Evolutionary conservation across 441 rosid species (phyloP), one percentile per base, ranked within the genome.

Genomic region (Dalechampia spathulata): DNA sequence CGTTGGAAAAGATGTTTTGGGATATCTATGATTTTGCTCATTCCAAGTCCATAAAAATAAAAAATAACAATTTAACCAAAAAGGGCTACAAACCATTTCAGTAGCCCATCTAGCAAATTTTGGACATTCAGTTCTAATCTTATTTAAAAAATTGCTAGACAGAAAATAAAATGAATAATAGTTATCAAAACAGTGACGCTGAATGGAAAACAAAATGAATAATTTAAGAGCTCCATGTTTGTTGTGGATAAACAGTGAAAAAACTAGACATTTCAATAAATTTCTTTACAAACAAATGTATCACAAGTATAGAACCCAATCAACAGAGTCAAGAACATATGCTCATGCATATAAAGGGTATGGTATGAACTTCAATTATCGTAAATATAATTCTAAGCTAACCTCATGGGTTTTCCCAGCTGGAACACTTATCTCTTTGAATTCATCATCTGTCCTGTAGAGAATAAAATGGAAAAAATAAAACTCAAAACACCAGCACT

Each of bases 401-500:
- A 92, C 97, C 96, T 92, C 97, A 52, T 83, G 77, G 57, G 62
- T 78, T 75, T 81, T 85, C 68, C 97, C 96, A 28, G 99, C 88
- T 52, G 80, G 78, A 60, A 89, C 68, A 58, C 65, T 85, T 62
- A 82, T 74, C 75, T 92, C 97, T 71, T 79, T 89, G 79, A 73
- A 86, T 53, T 92, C 99, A 66, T 89, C 98, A 74, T 65, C 82
- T 49, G 75, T 77, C 77, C 97, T 92, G 78, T 46, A 49, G 40
- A 62, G 44, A 61, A 70, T 16, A 22, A 7, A 37, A 22, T 10
- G 40, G n/a, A n/a, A 34, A 54, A 40, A 43, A 34, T 47, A 60
- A 44, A 72, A 37, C 49, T 28, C 63, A 52, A 62, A 52, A 55
- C 60, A 30, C 34, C 8, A 30, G 34, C 37, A 17, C 25, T 62